Base-by-base conservation (phyloP, 2,329 filamentous ascomycete species). In the Xylariaceae sp. region DNA sequence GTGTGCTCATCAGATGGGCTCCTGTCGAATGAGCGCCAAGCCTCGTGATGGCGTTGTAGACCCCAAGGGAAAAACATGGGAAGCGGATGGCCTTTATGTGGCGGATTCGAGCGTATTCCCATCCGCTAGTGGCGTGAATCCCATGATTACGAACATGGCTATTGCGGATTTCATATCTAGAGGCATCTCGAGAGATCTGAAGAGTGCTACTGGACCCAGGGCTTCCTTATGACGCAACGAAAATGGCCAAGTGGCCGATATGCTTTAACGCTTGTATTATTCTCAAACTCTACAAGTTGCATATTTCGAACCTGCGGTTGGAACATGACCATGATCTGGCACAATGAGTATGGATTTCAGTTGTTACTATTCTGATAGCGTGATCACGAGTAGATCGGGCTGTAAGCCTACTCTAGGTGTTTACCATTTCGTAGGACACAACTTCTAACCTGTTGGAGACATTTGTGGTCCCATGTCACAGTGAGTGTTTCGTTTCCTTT, bases 1-100 rank as follows among this genome's bases (percentile, higher is more conserved):
- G 30, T 86, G 82, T n/a, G 88, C 87, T 15, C 88, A 92, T 67
- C 88, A 91, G 71, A 91, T 91, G 87, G 85, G 87, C 18, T 82
- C 82, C 10, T 89, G 85, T 61, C 75, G 86, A 2, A 92, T 91
- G 88, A 82, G 81, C 51, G 72, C 73, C 39, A 68, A 66, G 54
- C 66, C 68, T 47, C 66, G 69, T 30, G 70, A 70, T 36, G 81
- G 82, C 27, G 82, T 84, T 11, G 83, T 86, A 2, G 79, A 85
- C 60, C 65, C 71, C 3, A 69, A 66, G 52, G 82, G 83, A 2
- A 72, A 66, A 54, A 81, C 89, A 6, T 91, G 86, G 85, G 86
- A 80, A 1, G 75, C 73, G 0, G 70, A 82, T 58, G 79, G 77
- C 1, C 62, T 91, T 58, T 89, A 82, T 62, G 81, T 91, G 15